These are phyloP conservation scores for Bretschneidera sinensis DNA, from an alignment of 345 rosid genomes.

Conservation along the genomic window DNA sequence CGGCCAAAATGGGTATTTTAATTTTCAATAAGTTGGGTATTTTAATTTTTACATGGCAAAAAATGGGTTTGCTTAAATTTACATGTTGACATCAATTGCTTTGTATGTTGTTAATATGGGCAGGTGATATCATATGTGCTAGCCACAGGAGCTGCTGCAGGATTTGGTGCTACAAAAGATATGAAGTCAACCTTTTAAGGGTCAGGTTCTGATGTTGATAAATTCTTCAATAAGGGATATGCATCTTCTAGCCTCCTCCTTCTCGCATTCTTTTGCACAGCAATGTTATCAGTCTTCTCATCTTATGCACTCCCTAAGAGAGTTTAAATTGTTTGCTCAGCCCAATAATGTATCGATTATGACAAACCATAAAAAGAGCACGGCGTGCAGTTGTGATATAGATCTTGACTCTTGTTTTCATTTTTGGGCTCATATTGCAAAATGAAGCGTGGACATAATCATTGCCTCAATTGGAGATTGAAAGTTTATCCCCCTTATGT, in stretches of 20 bases:
- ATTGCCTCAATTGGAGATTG: too few species aligned
- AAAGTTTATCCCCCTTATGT: too few species aligned
- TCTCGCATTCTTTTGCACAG: conserved; percentile 41
- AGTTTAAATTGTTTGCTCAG: neutral
- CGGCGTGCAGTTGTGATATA: too few species aligned
- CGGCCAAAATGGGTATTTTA: too few species aligned
- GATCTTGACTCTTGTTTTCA: too few species aligned
- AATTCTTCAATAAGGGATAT: conserved; percentile 43
- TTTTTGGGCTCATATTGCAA: too few species aligned
- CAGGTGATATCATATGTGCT: conserved; percentile 40
- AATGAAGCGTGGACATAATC: too few species aligned
- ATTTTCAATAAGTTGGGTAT: too few species aligned
- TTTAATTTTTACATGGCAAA: too few species aligned
- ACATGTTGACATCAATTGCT: neutral
- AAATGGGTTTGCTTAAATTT: too few species aligned
- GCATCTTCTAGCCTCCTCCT: conserved; percentile 48
- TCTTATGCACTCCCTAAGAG: conserved; percentile 41
- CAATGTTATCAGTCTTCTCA: conserved; percentile 47
- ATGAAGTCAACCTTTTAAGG: conserved; percentile 25
- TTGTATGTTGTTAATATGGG: neutral
- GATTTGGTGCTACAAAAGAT: conserved; percentile 49
- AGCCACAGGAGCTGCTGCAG: conserved; percentile 56
- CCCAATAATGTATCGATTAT: too few species aligned
- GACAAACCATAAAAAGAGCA: too few species aligned
- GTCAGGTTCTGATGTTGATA: conserved; percentile 22